phyloP scores from a whole-genome alignment of 2,329 filamentous ascomycete genomes.

The Phaeosphaeriaceae sp. region DNA sequence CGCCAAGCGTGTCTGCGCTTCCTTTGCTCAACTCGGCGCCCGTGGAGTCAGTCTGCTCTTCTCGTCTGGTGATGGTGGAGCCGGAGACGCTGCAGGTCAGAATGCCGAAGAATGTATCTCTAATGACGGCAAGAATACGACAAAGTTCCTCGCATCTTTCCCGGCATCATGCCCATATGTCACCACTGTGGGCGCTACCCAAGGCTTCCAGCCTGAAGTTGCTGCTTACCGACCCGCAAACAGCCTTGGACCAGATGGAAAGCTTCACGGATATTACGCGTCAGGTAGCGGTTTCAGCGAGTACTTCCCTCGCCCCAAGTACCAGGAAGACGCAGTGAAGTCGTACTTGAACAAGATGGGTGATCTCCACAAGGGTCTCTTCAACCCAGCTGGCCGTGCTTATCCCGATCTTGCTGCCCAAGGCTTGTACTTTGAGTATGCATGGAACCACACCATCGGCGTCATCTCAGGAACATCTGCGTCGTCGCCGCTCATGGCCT shows the following conservation, averaged over 20 bases:
- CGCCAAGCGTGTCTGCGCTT: conserved; percentile 61
- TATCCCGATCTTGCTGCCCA: conserved; percentile 60
- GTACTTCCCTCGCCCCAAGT: conserved; percentile 35
- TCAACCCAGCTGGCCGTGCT: conserved; percentile 50
- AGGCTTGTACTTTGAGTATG: conserved; percentile 40
- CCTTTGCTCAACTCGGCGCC: conserved; percentile 67
- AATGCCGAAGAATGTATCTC: conserved; percentile 46
- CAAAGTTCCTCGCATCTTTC: conserved; percentile 57
- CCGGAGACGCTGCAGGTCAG: conserved; percentile 56
- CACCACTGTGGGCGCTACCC: conserved; percentile 54
- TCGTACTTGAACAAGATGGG: conserved; percentile 51
- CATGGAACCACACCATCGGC: conserved; percentile 16
- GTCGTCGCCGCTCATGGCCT: conserved; percentile 19
- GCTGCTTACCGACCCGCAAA: conserved; percentile 10
- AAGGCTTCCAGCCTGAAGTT: conserved; percentile 5
- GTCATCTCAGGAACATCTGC: conserved; percentile 14
- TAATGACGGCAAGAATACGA: conserved; percentile 49
- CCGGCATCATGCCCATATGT: conserved; percentile 61
- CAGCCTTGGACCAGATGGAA: conserved; percentile 3
- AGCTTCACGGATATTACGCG: conserved; percentile 12
- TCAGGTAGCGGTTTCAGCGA: conserved; percentile 19
- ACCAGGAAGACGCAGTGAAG: conserved; percentile 49
- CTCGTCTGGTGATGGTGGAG: conserved; percentile 67
- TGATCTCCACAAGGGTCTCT: conserved; percentile 48
- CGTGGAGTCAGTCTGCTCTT: conserved; percentile 67